phyloP scores from a whole-genome alignment of 805 yeast species.

The Ogataea naganishii region DNA sequence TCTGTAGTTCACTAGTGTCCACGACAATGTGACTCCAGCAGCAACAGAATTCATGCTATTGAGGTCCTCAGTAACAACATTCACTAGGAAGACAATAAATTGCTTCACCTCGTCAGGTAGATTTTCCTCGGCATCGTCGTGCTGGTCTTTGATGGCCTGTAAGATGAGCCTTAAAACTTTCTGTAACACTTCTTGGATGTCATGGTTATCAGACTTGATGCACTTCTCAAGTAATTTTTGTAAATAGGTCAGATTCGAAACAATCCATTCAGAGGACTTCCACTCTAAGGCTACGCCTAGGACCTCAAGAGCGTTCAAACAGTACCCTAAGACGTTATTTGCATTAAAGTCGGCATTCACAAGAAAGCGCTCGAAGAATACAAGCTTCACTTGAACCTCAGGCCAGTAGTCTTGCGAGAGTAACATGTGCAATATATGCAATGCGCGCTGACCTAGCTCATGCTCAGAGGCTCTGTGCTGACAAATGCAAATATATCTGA shows the following conservation, averaged over 20 bases:
- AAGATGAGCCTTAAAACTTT: slow-evolving; percentile 64
- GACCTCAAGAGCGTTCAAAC: slow-evolving; percentile 87
- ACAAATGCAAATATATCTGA: slow-evolving; percentile 80
- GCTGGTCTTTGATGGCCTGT: slow-evolving; percentile 48
- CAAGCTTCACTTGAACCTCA: slow-evolving; percentile 78
- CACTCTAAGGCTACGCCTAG: slow-evolving; percentile 74
- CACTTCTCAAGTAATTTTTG: slow-evolving; percentile 74
- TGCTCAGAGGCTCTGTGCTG: slow-evolving; percentile 80
- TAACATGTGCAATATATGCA: slow-evolving; percentile 67
- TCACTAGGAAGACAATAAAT: slow-evolving; percentile 52
- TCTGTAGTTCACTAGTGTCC: slow-evolving; percentile 69
- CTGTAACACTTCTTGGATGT: slow-evolving; percentile 77
- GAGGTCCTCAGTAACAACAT: slow-evolving; percentile 74
- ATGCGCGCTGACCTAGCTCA: slow-evolving; percentile 72
- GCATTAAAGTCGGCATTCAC: slow-evolving; percentile 69
- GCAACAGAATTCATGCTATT: slow-evolving; percentile 64
- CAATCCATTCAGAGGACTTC: slow-evolving; percentile 71
- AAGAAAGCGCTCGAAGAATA: slow-evolving; percentile 82
- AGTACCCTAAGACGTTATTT: slow-evolving; percentile 62
- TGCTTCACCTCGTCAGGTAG: slow-evolving; percentile 54
- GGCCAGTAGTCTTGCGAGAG: slow-evolving; percentile 74
- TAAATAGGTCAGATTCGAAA: slow-evolving; percentile 57
- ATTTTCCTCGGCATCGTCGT: slow-evolving; percentile 33
- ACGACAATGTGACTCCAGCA: slow-evolving; percentile 77
- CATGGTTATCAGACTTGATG: slow-evolving; percentile 74